Percentiles rank a stretch among this genome's conserved stretches.
Evolutionary conservation across 768 basidiomycete genomes (phyloP).

Genomic region (Dentipellis fragilis): DNA sequence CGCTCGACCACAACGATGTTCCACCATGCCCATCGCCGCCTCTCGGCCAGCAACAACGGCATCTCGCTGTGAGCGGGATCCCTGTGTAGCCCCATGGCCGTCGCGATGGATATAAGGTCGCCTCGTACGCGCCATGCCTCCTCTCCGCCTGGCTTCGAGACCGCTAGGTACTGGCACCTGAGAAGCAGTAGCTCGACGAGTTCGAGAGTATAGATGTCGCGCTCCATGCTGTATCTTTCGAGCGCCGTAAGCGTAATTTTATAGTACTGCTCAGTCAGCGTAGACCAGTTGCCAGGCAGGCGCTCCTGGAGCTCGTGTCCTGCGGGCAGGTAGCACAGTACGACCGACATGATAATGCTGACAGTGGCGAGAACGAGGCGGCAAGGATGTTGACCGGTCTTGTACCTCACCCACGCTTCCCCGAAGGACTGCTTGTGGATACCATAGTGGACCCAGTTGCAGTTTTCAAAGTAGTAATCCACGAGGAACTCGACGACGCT

Average conservation of each 20-base stretch:
- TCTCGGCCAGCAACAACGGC: conserved; percentile 58
- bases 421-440: conserved; percentile 8
- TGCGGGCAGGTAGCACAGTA: conserved; percentile 11
- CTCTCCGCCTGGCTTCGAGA: conserved; percentile 68
- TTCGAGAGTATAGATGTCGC: conserved; percentile 46
- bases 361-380: conserved; percentile 12
- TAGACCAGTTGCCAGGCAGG: conserved; percentile 7
- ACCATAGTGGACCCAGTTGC: conserved; percentile 10
- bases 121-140: conserved; percentile 73
- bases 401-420: conserved; percentile 11
- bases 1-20: conserved; percentile 74
- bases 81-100: conserved; percentile 78
- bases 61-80: conserved; percentile 77
- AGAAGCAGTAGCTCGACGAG: conserved; percentile 68
- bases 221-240: conserved; percentile 47
- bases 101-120: conserved; percentile 63
- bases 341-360: conserved; percentile 11
- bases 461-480: conserved; percentile 13
- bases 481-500: conserved; percentile 10
- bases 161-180: conserved; percentile 60
- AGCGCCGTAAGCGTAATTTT: conserved; percentile 58
- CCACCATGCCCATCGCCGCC: conserved; percentile 88
- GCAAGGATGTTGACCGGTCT: conserved; percentile 11
- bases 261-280: conserved; percentile 54
- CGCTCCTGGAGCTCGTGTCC: conserved; percentile 9